phyloP scores from a whole-genome alignment of 345 rosid genomes.

The Balakata baccata region DNA sequence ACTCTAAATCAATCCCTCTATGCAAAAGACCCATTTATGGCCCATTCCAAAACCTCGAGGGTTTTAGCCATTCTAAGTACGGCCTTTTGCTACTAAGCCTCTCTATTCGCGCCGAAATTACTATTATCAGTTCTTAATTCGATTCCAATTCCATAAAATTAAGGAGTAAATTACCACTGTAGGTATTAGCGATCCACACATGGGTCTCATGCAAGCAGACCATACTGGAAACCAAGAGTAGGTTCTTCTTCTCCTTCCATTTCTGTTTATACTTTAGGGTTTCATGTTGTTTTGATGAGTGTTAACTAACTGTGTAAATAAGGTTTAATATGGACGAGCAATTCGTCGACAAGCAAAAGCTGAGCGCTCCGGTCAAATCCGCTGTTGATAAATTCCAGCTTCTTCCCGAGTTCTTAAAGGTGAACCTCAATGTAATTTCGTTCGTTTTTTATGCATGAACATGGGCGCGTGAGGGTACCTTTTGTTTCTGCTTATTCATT shows the following conservation, averaged over 20 bases:
- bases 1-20: too few relatives aligned
- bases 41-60: too few relatives aligned
- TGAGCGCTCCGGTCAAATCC: constrained; percentile 46
- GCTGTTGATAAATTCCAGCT: constrained; percentile 59
- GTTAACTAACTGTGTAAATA: background rate
- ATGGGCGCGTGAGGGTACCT: too few relatives aligned
- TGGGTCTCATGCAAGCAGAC: constrained; percentile 4
- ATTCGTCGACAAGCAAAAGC: constrained; percentile 40
- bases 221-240: constrained; percentile 3
- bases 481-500: background rate
- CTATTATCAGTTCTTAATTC: too few relatives aligned
- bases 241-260: background rate
- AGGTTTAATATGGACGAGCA: constrained; percentile 13
- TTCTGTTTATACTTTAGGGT: background rate
- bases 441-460: background rate
- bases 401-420: constrained; percentile 71
- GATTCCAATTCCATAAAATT: too few relatives aligned
- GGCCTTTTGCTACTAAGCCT: too few relatives aligned
- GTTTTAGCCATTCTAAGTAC: too few relatives aligned
- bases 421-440: constrained; percentile 1
- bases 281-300: constrained; percentile 1
- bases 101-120: too few relatives aligned
- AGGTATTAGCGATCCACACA: background rate
- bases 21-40: too few relatives aligned
- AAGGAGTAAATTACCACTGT: too few relatives aligned